Evolutionary conservation across 768 basidiomycete species (phyloP), one percentile per base, ranked within the genome.

Genomic region (Sarcomyxa edulis): DNA sequence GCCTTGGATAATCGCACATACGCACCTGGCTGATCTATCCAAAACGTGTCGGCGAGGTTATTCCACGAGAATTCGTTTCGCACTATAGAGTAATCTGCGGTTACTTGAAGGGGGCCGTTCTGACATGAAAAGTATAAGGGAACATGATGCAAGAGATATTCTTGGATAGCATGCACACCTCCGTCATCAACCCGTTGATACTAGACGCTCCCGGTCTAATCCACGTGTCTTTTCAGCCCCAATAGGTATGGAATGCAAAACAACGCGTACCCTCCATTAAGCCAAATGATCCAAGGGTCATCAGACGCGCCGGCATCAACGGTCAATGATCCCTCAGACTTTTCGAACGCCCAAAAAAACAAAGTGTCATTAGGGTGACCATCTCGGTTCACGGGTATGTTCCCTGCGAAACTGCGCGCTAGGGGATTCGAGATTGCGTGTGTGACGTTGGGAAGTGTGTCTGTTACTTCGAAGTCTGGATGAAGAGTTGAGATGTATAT

Each of bases 281-380:
- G 53, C 81, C 81, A 86, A 27, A 86, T 76, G 2, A 71, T 71
- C 83, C 83, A 84, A 1, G 83, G 83, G 14, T 76, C 62, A 10
- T 35, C 25, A 10, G 52, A 62, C n/a, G 53, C 46, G 32, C 46
- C 44, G 2, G 54, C 51, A 19, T 38, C 50, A 7, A 52, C 58
- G 7, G 75, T 82, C 35, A 85, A 59, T 2, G 82, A 82, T 5
- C 76, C 78, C 11, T 61, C 48, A 1, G 59, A 55, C 20, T 72
- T 73, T 47, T 83, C 81, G 43, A 78, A 75, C 11, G 68, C 80
- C 60, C 72, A 68, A 53, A 82, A 82, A 58, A 81, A 83, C 12
- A 83, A 61, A 0, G 80, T 82, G 42, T 81, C 59, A 38, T 83
- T 81, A 0, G 76, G 76, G 51, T 81, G 81, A 15, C 68, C 70